Percentiles rank a stretch among this genome's conserved stretches.
phyloP scores from a whole-genome alignment of 371 early-diverging fungal genomes.

The Saksenaea oblongispora region DNA sequence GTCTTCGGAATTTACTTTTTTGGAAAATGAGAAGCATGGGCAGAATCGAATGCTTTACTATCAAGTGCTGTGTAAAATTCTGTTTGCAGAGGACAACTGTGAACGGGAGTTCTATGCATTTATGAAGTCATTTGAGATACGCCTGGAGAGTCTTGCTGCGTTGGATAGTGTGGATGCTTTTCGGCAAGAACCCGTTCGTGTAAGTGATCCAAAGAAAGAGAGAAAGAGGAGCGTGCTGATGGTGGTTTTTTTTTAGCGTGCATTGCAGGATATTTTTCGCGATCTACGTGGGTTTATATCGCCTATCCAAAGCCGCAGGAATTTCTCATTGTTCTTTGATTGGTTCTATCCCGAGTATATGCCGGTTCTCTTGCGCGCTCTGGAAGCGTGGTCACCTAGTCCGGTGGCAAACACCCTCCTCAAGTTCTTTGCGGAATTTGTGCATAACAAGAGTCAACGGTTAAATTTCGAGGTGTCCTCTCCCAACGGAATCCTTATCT shows the following conservation, averaged over 20 bases:
- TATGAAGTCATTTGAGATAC: slow-evolving; percentile 67
- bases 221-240: slow-evolving; percentile 1
- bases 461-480: slow-evolving; percentile 85
- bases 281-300: slow-evolving; percentile 82
- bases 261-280: slow-evolving; percentile 69
- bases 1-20: slow-evolving; percentile 71
- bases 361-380: slow-evolving; percentile 60
- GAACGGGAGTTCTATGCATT: slow-evolving; percentile 70
- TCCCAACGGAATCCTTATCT: slow-evolving; percentile 87
- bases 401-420: slow-evolving; percentile 70
- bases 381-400: slow-evolving; percentile 73
- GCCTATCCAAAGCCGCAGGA: slow-evolving; percentile 62
- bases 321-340: slow-evolving; percentile 77
- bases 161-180: slow-evolving; percentile 41
- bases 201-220: slow-evolving; percentile 9
- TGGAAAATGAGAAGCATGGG: slow-evolving; percentile 47
- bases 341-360: slow-evolving; percentile 82
- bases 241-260: slow-evolving; percentile 22
- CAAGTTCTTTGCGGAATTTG: slow-evolving; percentile 80
- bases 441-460: slow-evolving; percentile 78
- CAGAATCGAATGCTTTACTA: slow-evolving; percentile 76
- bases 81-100: slow-evolving; percentile 72
- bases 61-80: slow-evolving; percentile 71
- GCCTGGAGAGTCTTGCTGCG: slow-evolving; percentile 48
- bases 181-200: slow-evolving; percentile 43